phyloP scores from a whole-genome alignment of 2,329 filamentous ascomycete genomes.

The Cladophialophora immunda region DNA sequence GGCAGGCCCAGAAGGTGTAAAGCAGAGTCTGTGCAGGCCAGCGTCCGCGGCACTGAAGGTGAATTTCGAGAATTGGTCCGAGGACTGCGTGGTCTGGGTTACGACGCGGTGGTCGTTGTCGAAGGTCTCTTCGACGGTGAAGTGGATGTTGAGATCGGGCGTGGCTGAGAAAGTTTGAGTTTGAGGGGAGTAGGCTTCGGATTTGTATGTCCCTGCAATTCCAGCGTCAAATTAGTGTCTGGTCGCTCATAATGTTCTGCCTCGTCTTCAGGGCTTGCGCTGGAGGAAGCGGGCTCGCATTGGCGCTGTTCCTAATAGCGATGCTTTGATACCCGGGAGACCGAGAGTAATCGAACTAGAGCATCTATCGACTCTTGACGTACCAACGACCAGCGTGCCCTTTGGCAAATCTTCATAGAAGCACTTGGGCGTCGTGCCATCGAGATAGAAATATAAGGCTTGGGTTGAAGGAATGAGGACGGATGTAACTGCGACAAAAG shows the following conservation, averaged over 20 bases:
- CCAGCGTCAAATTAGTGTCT: constrained; percentile 1
- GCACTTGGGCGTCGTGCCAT: constrained; percentile 85
- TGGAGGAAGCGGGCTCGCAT: neutral
- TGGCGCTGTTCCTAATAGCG: neutral
- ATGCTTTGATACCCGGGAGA: neutral
- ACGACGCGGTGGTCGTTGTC: constrained; percentile 98
- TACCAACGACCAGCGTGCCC: constrained; percentile 92
- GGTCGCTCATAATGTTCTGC: constrained; percentile 2
- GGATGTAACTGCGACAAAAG: constrained; percentile 22
- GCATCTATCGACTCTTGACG: constrained; percentile 42
- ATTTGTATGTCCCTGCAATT: constrained; percentile 76
- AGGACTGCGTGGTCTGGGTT: constrained; percentile 70
- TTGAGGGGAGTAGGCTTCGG: constrained; percentile 82
- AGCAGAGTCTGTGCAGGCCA: constrained; percentile 96
- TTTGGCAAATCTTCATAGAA: constrained; percentile 99
- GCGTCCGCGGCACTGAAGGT: constrained; percentile 94
- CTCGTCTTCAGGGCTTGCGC: neutral
- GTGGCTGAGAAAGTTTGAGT: constrained; percentile 74
- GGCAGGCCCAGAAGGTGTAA: constrained; percentile 80
- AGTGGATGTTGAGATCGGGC: constrained; percentile 80
- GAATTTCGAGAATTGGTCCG: constrained; percentile 79
- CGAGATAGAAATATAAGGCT: constrained; percentile 95
- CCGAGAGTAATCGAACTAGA: neutral
- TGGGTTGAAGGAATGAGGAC: constrained; percentile 68
- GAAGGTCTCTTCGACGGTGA: constrained; percentile 95